These are phyloP conservation scores for Aspergillus steynii DNA, from an alignment of 495 filamentous ascomycete genomes.

Conservation along the genomic window DNA sequence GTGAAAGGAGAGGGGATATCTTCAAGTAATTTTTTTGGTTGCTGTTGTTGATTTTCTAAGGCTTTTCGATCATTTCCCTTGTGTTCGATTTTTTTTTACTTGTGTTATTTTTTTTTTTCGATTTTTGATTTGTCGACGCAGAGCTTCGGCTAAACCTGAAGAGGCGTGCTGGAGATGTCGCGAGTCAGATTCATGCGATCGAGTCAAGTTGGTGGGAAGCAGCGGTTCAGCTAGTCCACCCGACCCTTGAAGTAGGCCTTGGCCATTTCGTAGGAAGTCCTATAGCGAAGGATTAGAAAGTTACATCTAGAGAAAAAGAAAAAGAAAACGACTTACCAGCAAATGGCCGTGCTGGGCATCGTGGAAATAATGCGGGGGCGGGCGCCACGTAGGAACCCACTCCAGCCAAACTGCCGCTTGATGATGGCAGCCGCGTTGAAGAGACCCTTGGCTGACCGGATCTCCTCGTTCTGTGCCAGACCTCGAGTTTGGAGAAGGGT, in stretches of 20 bases:
- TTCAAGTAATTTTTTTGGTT: background rate
- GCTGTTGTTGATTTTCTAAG: background rate
- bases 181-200: conserved; percentile 20
- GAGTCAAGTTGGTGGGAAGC: conserved; percentile 9
- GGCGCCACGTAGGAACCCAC: conserved; percentile 90
- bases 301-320: background rate
- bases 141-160: background rate
- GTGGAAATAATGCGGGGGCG: conserved; percentile 90
- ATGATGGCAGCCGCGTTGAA: conserved; percentile 79
- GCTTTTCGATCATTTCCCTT: background rate
- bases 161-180: conserved; percentile 4
- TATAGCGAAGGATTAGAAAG: conserved; percentile 30
- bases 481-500: conserved; percentile 94
- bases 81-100: conserved; percentile 3
- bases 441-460: conserved; percentile 83
- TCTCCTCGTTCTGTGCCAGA: conserved; percentile 73
- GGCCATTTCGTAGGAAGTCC: conserved; percentile 78
- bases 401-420: conserved; percentile 76
- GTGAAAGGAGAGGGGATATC: background rate
- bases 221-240: conserved; percentile 24
- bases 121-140: conserved; percentile 3
- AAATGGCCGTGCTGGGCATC: conserved; percentile 98
- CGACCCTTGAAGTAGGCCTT: conserved; percentile 69
- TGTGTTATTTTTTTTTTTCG: conserved; percentile 7
- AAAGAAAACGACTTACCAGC: conserved; percentile 69